phyloP scores from a whole-genome alignment of 2,329 filamentous ascomycete species.

The Colletotrichum trifolii region DNA sequence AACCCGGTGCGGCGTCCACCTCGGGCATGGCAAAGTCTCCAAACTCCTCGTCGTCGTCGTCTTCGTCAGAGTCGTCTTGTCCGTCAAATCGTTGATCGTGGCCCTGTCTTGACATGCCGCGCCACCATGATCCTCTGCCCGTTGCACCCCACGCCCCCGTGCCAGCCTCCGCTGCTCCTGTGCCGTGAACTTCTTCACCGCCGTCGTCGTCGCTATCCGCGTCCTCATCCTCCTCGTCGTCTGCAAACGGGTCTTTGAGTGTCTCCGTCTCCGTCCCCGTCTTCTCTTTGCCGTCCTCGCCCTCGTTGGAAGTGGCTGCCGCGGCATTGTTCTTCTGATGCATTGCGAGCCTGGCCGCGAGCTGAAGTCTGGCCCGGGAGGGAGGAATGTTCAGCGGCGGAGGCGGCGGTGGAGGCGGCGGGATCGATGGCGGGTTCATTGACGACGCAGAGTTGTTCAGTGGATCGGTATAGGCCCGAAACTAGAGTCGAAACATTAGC shows the following conservation, averaged over 20 bases:
- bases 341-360: conserved; percentile 87
- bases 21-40: conserved; percentile 77
- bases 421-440: conserved; percentile 68
- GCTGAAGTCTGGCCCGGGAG: conserved; percentile 85
- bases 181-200: conserved; percentile 49
- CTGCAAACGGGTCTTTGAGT: conserved; percentile 65
- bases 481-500: conserved; percentile 52
- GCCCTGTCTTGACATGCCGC: conserved; percentile 49
- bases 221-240: conserved; percentile 62
- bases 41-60: conserved; percentile 71
- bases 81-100: conserved; percentile 52
- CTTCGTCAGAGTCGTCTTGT: conserved; percentile 59
- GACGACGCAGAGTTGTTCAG: conserved; percentile 59
- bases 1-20: conserved; percentile 48
- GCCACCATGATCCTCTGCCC: conserved; percentile 61
- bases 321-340: conserved; percentile 73
- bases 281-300: conserved; percentile 44
- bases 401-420: conserved; percentile 72
- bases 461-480: conserved; percentile 69
- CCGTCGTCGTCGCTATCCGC: conserved; percentile 65
- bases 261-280: conserved; percentile 35
- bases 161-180: conserved; percentile 40
- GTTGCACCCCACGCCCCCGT: conserved; percentile 41
- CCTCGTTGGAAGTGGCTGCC: conserved; percentile 54
- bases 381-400: conserved; percentile 87